These are phyloP conservation scores for Parasitella parasitica DNA, from an alignment of 371 early-diverging fungal genomes.

Conservation along the genomic window DNA sequence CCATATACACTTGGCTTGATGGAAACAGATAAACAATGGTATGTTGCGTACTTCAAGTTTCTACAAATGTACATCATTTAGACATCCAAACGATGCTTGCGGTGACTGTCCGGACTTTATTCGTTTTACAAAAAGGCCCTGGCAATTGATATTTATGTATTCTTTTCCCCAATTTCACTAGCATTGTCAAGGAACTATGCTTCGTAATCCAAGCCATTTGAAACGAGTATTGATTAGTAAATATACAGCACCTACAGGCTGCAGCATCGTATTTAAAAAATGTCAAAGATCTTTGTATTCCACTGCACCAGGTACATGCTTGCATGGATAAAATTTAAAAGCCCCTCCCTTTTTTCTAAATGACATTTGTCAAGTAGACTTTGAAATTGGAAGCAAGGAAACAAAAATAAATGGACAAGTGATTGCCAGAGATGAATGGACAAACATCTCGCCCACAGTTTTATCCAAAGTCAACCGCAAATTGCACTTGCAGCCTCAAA, in stretches of 20 bases:
- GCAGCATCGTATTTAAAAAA: not conserved
- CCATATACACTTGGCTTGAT: too few species aligned
- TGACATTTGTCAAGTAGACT: conserved; percentile 4
- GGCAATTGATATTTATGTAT: not conserved
- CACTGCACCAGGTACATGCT: not conserved
- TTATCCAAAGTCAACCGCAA: conserved; percentile 74
- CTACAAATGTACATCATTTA: too few species aligned
- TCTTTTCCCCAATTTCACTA: not conserved
- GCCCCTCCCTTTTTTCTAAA: not conserved
- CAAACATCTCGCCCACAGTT: conserved; percentile 81
- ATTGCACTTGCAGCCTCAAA: conserved; percentile 79
- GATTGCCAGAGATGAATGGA: conserved; percentile 66
- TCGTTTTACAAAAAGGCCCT: not conserved
- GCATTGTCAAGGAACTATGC: conserved; percentile 3
- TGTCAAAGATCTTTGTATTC: conserved; percentile 1
- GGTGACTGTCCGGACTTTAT: too few species aligned
- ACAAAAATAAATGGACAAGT: conserved; percentile 53
- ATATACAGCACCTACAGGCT: not conserved
- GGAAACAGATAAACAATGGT: too few species aligned
- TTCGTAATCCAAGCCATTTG: not conserved
- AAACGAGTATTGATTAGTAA: not conserved
- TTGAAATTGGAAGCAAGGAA: conserved; percentile 17
- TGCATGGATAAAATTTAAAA: not conserved
- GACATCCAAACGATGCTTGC: too few species aligned
- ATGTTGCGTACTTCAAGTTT: too few species aligned